A percentile compares a stretch with the other conserved stretches of the same genome.
Evolutionary conservation across 345 rosid genomes (phyloP).

Genomic region (Physaria fendleri): DNA sequence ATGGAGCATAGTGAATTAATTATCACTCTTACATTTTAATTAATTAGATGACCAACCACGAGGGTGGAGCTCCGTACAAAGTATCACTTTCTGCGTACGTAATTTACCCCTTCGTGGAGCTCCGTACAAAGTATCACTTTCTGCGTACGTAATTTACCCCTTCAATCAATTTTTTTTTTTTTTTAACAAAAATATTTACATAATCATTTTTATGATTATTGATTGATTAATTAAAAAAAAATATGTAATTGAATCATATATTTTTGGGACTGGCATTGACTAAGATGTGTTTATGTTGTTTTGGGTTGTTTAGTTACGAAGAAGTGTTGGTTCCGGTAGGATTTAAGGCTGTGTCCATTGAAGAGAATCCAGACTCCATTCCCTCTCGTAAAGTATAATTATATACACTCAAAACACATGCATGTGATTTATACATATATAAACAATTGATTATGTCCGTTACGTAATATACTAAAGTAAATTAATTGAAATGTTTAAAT

Average conservation of each 20-base stretch:
- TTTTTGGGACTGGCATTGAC: no score
- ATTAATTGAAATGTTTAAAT: neutral
- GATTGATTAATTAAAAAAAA: neutral
- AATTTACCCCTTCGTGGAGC: constrained; percentile 49
- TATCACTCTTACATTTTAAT: neutral
- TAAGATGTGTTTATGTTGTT: no score
- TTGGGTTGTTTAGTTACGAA: constrained; percentile 64
- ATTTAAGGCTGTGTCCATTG: constrained; percentile 50
- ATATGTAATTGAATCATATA: neutral
- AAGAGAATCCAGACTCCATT: constrained; percentile 56
- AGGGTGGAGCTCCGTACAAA: constrained; percentile 82
- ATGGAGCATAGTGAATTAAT: no score
- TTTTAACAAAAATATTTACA: no score
- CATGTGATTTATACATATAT: neutral
- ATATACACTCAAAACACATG: neutral
- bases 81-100: constrained; percentile 47
- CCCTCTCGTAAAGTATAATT: constrained; percentile 54
- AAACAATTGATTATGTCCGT: no score
- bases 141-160: constrained; percentile 22
- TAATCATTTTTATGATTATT: neutral
- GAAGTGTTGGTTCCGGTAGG: constrained; percentile 63
- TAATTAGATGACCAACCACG: constrained; percentile 58
- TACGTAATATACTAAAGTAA: no score
- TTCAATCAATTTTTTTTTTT: no score
- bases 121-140: constrained; percentile 69